Base-by-base conservation (phyloP, 768 basidiomycete genomes). In the Leccinum olivaceopallidum region DNA sequence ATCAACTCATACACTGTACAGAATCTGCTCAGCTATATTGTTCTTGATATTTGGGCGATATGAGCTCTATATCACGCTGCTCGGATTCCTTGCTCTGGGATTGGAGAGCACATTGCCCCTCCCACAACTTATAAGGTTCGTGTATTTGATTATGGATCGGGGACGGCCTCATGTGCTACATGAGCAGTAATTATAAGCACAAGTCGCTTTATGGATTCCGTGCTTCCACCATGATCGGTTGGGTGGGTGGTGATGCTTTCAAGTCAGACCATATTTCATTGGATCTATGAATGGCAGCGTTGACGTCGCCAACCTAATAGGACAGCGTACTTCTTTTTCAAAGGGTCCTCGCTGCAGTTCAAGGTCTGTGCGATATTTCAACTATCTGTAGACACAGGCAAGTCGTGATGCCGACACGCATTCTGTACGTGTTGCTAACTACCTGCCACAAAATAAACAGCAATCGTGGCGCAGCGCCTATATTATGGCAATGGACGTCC, bases 21-120 rank as follows among this genome's bases (percentile, higher is more conserved):
- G 84, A 62, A 78, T 94, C 51, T 85, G 85, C 64, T 84, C 87
- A 63, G 82, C 88, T 5, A 92, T 94, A 57, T 70, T 88, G 4
- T 88, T 87, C 71, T 80, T 94, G 47, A 89, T 94, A 61, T 84
- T 94, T 56, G 83, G 86, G 20, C 83, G 83, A 36, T 86, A 81
- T 5, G 71, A 83, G 18, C 39, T 82, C 30, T 94, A 85, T 69
- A 75, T 92, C 6, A 74, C 79, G 16, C 72, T 84, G 6, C 77
- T 94, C 22, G 92, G 92, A 0, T 94, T 91, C 67, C 65, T 90
- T 44, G 89, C 92, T 0, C 71, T 94, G 26, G 92, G 93, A 13
- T 77, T 94, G 26, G 92, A 94, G 73, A 94, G 91, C 65, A 91
- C 89, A 4, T 75, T 94, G n/a, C 92, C 92, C 7, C 82, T 94